Conservation (phyloP, 139 green algal genomes). For the Chlamydomonas schloesseri region DNA sequence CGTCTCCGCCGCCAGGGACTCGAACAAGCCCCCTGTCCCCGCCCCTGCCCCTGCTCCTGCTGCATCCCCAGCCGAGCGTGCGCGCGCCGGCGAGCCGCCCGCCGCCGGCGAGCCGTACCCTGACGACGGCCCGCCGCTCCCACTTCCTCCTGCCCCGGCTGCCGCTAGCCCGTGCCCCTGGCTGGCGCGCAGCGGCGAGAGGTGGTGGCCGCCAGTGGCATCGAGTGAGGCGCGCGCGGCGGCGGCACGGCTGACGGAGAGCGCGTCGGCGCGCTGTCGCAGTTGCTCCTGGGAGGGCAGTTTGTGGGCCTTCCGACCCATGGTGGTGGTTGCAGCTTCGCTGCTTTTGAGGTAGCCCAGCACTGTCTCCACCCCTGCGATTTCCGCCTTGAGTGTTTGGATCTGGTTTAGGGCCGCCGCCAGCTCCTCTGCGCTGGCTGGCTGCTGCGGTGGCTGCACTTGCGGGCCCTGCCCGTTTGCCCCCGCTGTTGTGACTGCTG, state of each 20-base stretch:
- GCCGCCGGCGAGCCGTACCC: too few species aligned
- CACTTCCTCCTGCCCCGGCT: not conserved
- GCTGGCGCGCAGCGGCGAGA: not conserved
- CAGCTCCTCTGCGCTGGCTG: not conserved
- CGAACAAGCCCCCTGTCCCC: constrained; percentile 3
- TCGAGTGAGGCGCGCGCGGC: not conserved
- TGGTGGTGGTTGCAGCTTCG: constrained; percentile 6
- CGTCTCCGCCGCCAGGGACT: constrained; percentile 15
- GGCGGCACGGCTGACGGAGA: constrained; percentile 6
- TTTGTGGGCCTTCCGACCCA: constrained; percentile 27
- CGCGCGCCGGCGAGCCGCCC: not conserved
- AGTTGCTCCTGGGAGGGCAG: constrained; percentile 31
- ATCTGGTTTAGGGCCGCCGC: constrained; percentile 40
- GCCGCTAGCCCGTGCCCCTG: not conserved
- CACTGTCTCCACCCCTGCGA: constrained; percentile 46
- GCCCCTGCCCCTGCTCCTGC: not conserved
- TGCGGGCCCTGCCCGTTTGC: too few species aligned
- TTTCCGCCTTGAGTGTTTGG: constrained; percentile 45
- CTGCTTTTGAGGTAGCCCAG: constrained; percentile 34
- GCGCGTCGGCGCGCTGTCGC: constrained; percentile 18
- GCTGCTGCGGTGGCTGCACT: too few species aligned
- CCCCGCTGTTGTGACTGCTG: too few species aligned
- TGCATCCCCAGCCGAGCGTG: constrained; percentile 11
- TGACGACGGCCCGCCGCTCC: too few species aligned
- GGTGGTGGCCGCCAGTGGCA: not conserved